Percentiles rank a stretch among this genome's conserved stretches.
Conservation (phyloP, 257 asterid genomes). For the Solanum rostratum region DNA sequence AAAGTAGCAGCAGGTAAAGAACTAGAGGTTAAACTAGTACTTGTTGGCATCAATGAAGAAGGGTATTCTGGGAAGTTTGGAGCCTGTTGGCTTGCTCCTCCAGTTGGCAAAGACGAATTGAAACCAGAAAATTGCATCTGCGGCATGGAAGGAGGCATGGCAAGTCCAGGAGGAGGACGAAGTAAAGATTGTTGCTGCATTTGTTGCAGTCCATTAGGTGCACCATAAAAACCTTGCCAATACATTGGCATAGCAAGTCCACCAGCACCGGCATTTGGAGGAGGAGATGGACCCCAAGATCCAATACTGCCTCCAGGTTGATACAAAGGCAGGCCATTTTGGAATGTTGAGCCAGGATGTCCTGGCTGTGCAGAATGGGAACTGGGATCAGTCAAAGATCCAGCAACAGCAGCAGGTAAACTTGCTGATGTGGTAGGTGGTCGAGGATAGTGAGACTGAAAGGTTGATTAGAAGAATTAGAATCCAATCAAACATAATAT, state of each 20-base stretch:
- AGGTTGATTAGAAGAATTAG: conserved; percentile 8
- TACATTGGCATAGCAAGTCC: conserved; percentile 88
- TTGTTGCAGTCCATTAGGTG: conserved; percentile 75
- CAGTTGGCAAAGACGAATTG: conserved; percentile 45
- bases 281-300: conserved; percentile 73
- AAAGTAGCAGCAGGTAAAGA: conserved; percentile 40
- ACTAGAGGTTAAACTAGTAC: conserved; percentile 26
- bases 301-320: conserved; percentile 86
- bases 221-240: conserved; percentile 88
- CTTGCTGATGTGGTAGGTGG: conserved; percentile 50
- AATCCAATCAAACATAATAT: not conserved
- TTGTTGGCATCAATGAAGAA: conserved; percentile 33
- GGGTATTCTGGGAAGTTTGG: conserved; percentile 48
- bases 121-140: conserved; percentile 69
- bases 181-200: conserved; percentile 55
- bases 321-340: conserved; percentile 62
- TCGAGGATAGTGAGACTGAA: conserved; percentile 90
- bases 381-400: conserved; percentile 41
- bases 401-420: conserved; percentile 52
- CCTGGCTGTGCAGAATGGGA: conserved; percentile 60
- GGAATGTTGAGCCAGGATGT: conserved; percentile 51
- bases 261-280: conserved; percentile 56
- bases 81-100: conserved; percentile 31
- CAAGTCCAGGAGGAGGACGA: conserved; percentile 72
- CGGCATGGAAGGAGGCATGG: conserved; percentile 69